Conservation (phyloP, 257 asterid genomes). For the Paulownia fortunei region DNA sequence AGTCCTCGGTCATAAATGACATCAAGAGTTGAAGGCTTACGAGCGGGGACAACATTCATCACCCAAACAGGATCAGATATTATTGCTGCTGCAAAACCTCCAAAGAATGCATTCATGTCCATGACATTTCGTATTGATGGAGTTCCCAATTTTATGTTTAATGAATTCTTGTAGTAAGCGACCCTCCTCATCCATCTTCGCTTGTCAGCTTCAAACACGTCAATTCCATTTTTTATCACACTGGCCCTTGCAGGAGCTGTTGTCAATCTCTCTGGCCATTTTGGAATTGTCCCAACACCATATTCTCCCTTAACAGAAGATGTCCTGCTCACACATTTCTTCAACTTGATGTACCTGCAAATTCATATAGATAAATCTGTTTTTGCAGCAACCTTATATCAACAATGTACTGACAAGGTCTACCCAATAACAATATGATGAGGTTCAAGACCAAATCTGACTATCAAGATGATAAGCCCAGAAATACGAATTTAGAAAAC, state of each 20-base stretch:
- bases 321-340: constrained; percentile 80
- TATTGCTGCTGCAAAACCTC: constrained; percentile 93
- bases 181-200: constrained; percentile 80
- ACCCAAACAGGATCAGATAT: constrained; percentile 92
- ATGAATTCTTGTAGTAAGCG: constrained; percentile 76
- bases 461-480: not conserved
- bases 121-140: constrained; percentile 84
- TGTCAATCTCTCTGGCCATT: constrained; percentile 84
- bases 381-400: constrained; percentile 18
- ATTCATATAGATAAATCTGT: constrained; percentile 11
- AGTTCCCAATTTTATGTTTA: constrained; percentile 80
- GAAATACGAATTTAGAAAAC: not conserved
- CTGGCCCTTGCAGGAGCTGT: constrained; percentile 79
- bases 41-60: constrained; percentile 93
- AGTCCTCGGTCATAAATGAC: constrained; percentile 95
- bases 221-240: constrained; percentile 64
- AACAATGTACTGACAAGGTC: not conserved
- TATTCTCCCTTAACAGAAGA: constrained; percentile 63
- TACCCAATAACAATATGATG: not conserved
- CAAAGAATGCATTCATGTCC: constrained; percentile 98
- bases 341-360: constrained; percentile 84
- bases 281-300: constrained; percentile 78
- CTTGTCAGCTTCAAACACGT: constrained; percentile 86
- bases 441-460: not conserved
- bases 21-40: constrained; percentile 74